phyloP scores from a whole-genome alignment of 2,329 filamentous ascomycete species.

The Aspergillus aculeatinus region DNA sequence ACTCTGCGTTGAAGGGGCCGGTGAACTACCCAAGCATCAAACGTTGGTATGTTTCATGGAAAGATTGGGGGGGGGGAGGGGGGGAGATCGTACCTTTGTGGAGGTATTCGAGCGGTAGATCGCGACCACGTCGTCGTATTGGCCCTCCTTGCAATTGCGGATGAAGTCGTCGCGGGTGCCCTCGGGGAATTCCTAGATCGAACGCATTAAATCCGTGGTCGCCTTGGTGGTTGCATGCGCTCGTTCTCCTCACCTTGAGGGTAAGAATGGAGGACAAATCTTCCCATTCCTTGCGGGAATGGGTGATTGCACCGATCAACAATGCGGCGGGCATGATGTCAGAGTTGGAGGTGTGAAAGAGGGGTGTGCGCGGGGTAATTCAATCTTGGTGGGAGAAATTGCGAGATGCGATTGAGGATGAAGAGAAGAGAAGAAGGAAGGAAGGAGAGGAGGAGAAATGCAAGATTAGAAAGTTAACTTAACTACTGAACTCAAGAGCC shows the following conservation, averaged over 20 bases:
- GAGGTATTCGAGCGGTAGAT: constrained; percentile 61
- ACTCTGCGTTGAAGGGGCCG: constrained; percentile 50
- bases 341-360: constrained; percentile 9
- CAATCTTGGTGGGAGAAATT: background rate
- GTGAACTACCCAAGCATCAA: constrained; percentile 31
- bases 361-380: background rate
- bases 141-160: constrained; percentile 53
- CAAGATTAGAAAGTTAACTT: background rate
- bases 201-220: background rate
- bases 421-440: background rate
- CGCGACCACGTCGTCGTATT: constrained; percentile 56
- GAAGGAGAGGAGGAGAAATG: background rate
- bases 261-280: constrained; percentile 40
- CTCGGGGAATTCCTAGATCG: constrained; percentile 51
- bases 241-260: constrained; percentile 36
- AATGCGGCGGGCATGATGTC: constrained; percentile 41
- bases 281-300: constrained; percentile 46
- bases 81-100: constrained; percentile 39
- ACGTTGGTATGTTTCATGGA: background rate
- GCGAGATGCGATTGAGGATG: background rate
- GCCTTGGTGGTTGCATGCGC: background rate
- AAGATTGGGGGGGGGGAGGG: too few species aligned
- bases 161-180: constrained; percentile 58
- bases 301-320: constrained; percentile 47
- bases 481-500: background rate